A percentile compares a stretch with the other conserved stretches of the same genome.
Conservation (phyloP, 495 filamentous ascomycete genomes). For the Polyplosphaeria fusca region DNA sequence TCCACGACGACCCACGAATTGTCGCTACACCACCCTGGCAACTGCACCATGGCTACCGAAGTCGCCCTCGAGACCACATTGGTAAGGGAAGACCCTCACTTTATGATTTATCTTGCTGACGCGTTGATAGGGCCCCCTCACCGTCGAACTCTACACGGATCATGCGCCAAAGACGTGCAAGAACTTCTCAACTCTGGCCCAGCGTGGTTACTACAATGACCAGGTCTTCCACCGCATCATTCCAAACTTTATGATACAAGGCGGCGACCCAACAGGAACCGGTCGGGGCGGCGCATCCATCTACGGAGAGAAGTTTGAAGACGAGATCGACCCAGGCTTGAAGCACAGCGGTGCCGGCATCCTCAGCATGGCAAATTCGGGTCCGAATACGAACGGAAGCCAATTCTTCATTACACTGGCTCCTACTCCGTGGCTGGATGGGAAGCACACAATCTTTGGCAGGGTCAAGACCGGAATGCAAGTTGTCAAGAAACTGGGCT, state of each 20-base stretch:
- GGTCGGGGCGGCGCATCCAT: constrained; percentile 86
- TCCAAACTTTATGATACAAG: constrained; percentile 94
- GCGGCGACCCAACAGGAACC: constrained; percentile 93
- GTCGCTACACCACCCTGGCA: constrained; percentile 1
- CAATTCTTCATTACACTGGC: constrained; percentile 89
- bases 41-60: constrained; percentile 64
- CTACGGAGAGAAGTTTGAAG: constrained; percentile 92
- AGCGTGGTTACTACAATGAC: constrained; percentile 80
- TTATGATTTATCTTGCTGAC: constrained; percentile 22
- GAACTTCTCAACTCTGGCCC: constrained; percentile 79
- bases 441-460: constrained; percentile 97
- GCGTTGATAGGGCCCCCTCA: constrained; percentile 65
- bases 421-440: constrained; percentile 95
- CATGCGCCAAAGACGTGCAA: constrained; percentile 83
- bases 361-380: constrained; percentile 93
- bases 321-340: constrained; percentile 73
- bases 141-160: constrained; percentile 81
- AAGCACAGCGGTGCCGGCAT: constrained; percentile 95
- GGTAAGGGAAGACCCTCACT: constrained; percentile 46
- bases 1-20: neutral
- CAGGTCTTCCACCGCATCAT: constrained; percentile 93
- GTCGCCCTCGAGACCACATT: constrained; percentile 78
- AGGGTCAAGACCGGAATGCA: constrained; percentile 80
- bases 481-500: constrained; percentile 82
- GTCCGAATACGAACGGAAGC: constrained; percentile 88